Evolutionary conservation across 768 basidiomycete genomes (phyloP).

Genomic region (Mycena belliarum): DNA sequence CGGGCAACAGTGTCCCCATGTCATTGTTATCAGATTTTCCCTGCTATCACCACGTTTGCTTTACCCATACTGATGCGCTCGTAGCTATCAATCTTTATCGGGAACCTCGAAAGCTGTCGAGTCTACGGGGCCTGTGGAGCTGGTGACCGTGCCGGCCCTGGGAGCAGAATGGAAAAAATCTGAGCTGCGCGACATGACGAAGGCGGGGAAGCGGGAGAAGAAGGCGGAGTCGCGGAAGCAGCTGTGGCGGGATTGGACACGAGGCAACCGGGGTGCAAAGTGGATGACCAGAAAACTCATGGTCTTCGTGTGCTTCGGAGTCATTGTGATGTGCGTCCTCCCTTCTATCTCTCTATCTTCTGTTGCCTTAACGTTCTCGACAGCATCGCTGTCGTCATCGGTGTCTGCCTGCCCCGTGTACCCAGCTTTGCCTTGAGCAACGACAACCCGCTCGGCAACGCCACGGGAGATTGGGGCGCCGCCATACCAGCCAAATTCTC

Average conservation of each 20-base stretch:
- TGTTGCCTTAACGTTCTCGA: not conserved
- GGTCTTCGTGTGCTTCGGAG: constrained; percentile 66
- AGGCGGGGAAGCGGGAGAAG: constrained; percentile 64
- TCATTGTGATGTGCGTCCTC: constrained; percentile 38
- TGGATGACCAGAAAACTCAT: constrained; percentile 76
- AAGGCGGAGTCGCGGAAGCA: constrained; percentile 52
- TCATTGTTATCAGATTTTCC: not conserved
- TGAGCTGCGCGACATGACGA: constrained; percentile 79
- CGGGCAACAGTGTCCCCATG: not conserved
- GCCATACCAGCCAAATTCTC: constrained; percentile 66
- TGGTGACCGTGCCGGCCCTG: constrained; percentile 89
- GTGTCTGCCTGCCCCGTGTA: constrained; percentile 81
- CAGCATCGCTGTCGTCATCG: constrained; percentile 71
- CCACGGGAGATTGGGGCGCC: constrained; percentile 57
- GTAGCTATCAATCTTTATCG: constrained; percentile 14
- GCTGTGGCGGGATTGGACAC: constrained; percentile 75
- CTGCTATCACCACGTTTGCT: not conserved
- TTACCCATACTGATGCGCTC: constrained; percentile 2
- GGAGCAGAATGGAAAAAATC: constrained; percentile 87
- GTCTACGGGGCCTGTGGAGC: constrained; percentile 62
- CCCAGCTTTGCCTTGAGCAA: constrained; percentile 69
- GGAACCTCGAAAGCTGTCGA: constrained; percentile 39
- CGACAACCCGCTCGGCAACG: constrained; percentile 55
- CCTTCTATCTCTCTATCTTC: not conserved
- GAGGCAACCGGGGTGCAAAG: constrained; percentile 78